Conservation (phyloP, 345 rosid species). For the Linum tenue region DNA sequence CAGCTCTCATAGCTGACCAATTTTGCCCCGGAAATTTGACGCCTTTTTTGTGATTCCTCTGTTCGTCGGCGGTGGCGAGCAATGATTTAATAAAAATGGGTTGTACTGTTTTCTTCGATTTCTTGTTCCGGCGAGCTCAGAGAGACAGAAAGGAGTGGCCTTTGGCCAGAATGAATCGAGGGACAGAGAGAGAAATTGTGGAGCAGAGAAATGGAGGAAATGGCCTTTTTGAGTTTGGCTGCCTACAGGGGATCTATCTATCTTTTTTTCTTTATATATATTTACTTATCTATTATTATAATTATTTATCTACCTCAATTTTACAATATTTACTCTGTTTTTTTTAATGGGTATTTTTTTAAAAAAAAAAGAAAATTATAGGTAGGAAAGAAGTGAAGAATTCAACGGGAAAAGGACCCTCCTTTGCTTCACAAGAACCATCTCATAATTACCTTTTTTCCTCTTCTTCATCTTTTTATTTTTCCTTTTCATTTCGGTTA, state of each 20-base stretch:
- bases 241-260: no score
- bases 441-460: constrained; percentile 5
- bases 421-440: constrained; percentile 28
- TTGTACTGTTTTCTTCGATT: no score
- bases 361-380: constrained; percentile 36
- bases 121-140: no score
- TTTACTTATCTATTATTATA: neutral
- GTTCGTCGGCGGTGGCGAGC: no score
- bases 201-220: neutral
- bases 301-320: constrained; percentile 4
- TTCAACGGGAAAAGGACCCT: constrained; percentile 33
- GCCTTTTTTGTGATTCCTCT: neutral
- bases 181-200: neutral
- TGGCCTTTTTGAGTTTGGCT: neutral
- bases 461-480: constrained; percentile 5
- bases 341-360: constrained; percentile 24
- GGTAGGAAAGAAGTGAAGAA: constrained; percentile 16
- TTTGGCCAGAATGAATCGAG: neutral
- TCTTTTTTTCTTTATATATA: constrained; percentile 1
- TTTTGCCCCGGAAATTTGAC: neutral
- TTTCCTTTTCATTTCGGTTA: neutral
- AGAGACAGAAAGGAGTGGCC: no score
- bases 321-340: neutral
- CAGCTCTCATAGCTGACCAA: constrained; percentile 76
- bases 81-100: no score